Conservation (phyloP, 495 filamentous ascomycete species). For the Penicillium coprophilum region DNA sequence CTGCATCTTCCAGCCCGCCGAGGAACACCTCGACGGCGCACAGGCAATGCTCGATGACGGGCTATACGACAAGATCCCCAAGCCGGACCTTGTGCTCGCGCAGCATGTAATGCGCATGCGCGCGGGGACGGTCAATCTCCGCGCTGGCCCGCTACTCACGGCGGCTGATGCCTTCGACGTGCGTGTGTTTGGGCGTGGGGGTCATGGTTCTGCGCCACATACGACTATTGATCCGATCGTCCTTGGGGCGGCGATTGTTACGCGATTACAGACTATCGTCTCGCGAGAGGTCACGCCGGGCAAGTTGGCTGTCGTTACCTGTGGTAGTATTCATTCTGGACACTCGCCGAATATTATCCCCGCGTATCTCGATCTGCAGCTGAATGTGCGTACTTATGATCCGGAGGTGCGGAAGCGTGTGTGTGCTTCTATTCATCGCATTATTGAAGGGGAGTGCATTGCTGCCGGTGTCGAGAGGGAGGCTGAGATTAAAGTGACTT, state of each 20-base stretch:
- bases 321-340: slow-evolving; percentile 52
- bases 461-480: slow-evolving; percentile 42
- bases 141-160: slow-evolving; percentile 29
- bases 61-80: slow-evolving; percentile 49
- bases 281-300: slow-evolving; percentile 51
- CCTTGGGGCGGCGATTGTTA: slow-evolving; percentile 50
- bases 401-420: slow-evolving; percentile 42
- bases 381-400: slow-evolving; percentile 49
- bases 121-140: slow-evolving; percentile 40
- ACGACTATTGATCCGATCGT: slow-evolving; percentile 57
- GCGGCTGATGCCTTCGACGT: slow-evolving; percentile 46
- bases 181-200: slow-evolving; percentile 50
- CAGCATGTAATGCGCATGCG: slow-evolving; percentile 56
- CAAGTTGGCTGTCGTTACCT: slow-evolving; percentile 56
- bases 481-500: slow-evolving; percentile 39
- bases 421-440: slow-evolving; percentile 46
- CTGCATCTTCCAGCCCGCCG: slow-evolving; percentile 60
- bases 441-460: slow-evolving; percentile 54
- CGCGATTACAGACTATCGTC: slow-evolving; percentile 57
- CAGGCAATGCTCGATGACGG: slow-evolving; percentile 62
- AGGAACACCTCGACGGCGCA: slow-evolving; percentile 57
- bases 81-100: slow-evolving; percentile 57
- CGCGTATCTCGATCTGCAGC: slow-evolving; percentile 45
- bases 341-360: slow-evolving; percentile 56
- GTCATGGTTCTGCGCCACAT: slow-evolving; percentile 54